Evolutionary conservation across 2,329 filamentous ascomycete species (phyloP).

Genomic region (Talaromyces sp.): DNA sequence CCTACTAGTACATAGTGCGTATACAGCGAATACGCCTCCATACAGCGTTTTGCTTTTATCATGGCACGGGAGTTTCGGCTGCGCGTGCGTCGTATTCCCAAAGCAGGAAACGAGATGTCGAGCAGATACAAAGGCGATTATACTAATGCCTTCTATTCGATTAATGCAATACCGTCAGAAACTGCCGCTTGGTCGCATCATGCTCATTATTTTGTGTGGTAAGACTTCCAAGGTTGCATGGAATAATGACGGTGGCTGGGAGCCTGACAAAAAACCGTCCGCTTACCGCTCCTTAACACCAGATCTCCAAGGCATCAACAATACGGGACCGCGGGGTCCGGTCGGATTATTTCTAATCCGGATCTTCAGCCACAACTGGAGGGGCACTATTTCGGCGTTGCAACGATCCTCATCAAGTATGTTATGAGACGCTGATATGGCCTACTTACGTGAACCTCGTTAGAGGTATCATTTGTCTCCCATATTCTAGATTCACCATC

Average conservation of each 20-base stretch:
- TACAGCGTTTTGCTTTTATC: neutral
- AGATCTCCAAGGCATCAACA: conserved; percentile 14
- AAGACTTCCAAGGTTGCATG: neutral
- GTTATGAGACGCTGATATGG: neutral
- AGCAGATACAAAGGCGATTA: too few species aligned
- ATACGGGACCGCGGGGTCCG: conserved; percentile 15
- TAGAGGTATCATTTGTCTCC: neutral
- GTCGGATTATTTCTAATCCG: conserved; percentile 4
- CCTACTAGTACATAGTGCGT: neutral
- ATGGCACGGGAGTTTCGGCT: neutral
- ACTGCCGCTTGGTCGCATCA: neutral
- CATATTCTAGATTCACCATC: neutral
- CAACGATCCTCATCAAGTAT: neutral
- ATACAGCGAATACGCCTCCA: neutral
- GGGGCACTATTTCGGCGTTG: neutral
- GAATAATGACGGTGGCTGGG: conserved; percentile 1
- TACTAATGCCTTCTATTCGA: too few species aligned
- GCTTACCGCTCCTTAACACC: conserved; percentile 21
- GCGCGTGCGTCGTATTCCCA: neutral
- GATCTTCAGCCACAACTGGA: conserved; percentile 10
- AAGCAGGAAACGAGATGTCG: neutral
- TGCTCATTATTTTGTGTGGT: neutral
- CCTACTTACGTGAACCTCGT: too few species aligned
- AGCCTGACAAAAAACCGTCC: neutral
- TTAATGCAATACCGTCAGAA: neutral